Base-by-base conservation (phyloP, 768 basidiomycete species). In the Macrolepiota fuliginosa region DNA sequence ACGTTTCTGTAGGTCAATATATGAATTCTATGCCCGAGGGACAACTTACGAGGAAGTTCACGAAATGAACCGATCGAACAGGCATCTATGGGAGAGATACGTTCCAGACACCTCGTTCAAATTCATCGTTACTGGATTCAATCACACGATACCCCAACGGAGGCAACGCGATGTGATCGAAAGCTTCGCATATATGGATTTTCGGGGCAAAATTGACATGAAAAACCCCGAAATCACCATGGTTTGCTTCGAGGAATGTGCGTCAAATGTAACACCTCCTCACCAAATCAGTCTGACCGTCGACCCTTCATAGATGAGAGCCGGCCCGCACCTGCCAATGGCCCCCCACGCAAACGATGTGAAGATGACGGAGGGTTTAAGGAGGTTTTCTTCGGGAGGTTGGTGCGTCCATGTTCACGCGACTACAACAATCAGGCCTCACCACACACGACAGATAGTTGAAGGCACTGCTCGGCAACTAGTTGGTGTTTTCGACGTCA, bases 191-290 rank as follows among this genome's bases (percentile, higher is more conserved):
- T 97, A 93, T 70, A 94, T 98, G 90, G 86, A 76, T 19, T 88
- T 94, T 64, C 72, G 80, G 61, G 95, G 95, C 12, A 83, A 83
- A 66, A 92, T 97, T 65, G 86, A 91, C 57, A 84, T 98, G 84
- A 88, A 86, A 63, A 78, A 79, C 47, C 91, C 96, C 0, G 85
- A 94, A 47, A 82, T 94, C 32, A 81, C 81, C 9, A 75, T 93
- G 25, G 83, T 85, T 0, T 86, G 89, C 54, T 91, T 90, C 58
- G 96, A 97, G 78, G 95, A 96, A 77, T 96, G 95, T 95, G 62
- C 64, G 86, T 74, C 36, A 29, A 22, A n/a, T 39, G 4, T 49
- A 55, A 36, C 5, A 13, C 0, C 61, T 32, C 39, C 17, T 35
- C 50, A 32, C 32, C 52, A 37, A n/a, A 24, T 9, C 15, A 3